These are phyloP conservation scores for Fusarium miscanthi DNA, from an alignment of 2,329 filamentous ascomycete species.

Conservation along the genomic window DNA sequence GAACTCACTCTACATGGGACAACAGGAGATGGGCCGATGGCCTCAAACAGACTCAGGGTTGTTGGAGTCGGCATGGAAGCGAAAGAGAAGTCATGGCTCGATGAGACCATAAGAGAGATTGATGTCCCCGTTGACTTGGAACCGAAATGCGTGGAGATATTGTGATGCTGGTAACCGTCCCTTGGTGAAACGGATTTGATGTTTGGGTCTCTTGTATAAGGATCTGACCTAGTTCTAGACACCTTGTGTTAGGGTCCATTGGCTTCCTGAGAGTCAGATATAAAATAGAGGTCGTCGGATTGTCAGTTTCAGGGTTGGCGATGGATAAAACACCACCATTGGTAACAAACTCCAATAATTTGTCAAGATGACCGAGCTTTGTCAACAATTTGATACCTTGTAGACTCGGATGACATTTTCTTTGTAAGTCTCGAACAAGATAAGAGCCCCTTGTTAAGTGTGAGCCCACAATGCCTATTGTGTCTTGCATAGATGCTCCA, in stretches of 20 bases:
- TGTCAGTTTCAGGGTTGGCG: background rate
- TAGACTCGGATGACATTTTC: background rate
- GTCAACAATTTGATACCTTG: background rate
- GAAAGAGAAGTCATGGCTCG: slow-evolving; percentile 43
- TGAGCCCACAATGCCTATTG: background rate
- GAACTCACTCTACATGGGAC: slow-evolving; percentile 46
- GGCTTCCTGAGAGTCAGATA: background rate
- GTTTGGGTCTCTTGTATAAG: background rate
- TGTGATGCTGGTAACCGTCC: slow-evolving; percentile 8
- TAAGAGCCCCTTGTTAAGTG: background rate
- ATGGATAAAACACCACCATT: background rate
- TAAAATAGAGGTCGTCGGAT: background rate
- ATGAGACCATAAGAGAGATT: slow-evolving; percentile 44
- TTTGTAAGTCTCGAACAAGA: background rate
- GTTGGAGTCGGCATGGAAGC: slow-evolving; percentile 42
- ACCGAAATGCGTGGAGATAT: slow-evolving; percentile 16
- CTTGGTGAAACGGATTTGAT: background rate
- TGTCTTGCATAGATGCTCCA: background rate
- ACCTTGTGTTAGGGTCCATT: background rate
- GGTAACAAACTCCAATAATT: background rate
- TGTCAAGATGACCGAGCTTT: background rate
- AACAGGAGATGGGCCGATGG: slow-evolving; percentile 14
- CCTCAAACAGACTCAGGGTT: slow-evolving; percentile 39
- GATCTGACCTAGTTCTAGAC: background rate
- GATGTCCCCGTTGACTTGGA: slow-evolving; percentile 38